Evolutionary conservation across 495 filamentous ascomycete species (phyloP).

Genomic region (Penicillium herquei): DNA sequence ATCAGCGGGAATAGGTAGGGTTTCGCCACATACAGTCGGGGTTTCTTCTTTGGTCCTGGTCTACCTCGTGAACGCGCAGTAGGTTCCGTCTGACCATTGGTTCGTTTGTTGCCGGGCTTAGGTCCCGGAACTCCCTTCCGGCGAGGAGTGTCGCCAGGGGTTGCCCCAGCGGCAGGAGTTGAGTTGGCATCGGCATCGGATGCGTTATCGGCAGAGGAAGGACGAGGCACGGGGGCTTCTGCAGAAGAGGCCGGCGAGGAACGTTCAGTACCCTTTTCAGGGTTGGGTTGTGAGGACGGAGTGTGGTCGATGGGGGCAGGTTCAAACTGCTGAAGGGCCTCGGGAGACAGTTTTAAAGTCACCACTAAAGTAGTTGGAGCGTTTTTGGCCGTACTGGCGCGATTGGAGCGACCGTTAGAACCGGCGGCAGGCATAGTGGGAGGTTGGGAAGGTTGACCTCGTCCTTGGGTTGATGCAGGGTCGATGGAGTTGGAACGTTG

Average conservation of each 20-base stretch:
- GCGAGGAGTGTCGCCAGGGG: constrained; percentile 50
- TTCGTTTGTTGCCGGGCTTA: constrained; percentile 59
- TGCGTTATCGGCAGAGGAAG: constrained; percentile 52
- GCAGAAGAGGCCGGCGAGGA: constrained; percentile 49
- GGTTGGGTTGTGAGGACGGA: constrained; percentile 24
- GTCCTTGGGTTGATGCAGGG: background rate
- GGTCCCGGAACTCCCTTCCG: constrained; percentile 57
- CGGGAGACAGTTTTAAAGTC: constrained; percentile 52
- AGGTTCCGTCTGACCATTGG: constrained; percentile 56
- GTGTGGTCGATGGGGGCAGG: constrained; percentile 23
- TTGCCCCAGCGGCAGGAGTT: constrained; percentile 52
- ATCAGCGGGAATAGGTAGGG: background rate
- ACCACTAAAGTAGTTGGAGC: constrained; percentile 42
- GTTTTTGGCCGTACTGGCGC: constrained; percentile 36
- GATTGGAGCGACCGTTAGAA: constrained; percentile 40
- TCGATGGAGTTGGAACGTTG: constrained; percentile 14
- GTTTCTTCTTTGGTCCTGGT: constrained; percentile 94
- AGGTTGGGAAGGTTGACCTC: constrained; percentile 6
- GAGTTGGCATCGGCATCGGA: constrained; percentile 56
- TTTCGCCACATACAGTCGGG: constrained; percentile 64
- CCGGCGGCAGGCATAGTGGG: constrained; percentile 32
- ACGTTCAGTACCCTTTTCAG: constrained; percentile 45
- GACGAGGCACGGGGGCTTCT: constrained; percentile 49
- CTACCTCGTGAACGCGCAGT: constrained; percentile 71
- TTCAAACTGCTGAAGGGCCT: constrained; percentile 47